These are phyloP conservation scores for Alternaria brassicicola DNA, from an alignment of 2,329 filamentous ascomycete species.

Conservation along the genomic window DNA sequence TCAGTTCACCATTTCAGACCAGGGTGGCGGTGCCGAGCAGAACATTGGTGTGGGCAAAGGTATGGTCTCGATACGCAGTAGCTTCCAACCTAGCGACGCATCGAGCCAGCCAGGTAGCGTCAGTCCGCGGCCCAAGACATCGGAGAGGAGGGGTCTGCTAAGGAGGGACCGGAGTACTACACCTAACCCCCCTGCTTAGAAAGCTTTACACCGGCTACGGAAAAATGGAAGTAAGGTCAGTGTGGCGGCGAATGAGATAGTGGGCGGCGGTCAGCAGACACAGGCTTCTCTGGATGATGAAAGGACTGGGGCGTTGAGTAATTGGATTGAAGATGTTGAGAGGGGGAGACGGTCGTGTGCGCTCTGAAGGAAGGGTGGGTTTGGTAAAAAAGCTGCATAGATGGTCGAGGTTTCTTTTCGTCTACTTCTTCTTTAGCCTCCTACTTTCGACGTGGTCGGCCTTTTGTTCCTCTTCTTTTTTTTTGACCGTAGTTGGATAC, in stretches of 20 bases:
- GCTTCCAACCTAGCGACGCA: conserved; percentile 63
- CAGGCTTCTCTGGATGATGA: background rate
- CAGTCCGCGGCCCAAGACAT: conserved; percentile 21
- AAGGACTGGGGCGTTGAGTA: background rate
- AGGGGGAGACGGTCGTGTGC: background rate
- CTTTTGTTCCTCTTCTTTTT: background rate
- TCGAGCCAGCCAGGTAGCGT: conserved; percentile 42
- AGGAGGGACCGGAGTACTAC: conserved; percentile 38
- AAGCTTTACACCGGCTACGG: background rate
- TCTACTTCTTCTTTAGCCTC: background rate
- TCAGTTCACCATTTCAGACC: conserved; percentile 90
- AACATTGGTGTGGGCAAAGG: conserved; percentile 75
- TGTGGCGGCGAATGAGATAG: background rate
- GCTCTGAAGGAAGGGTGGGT: background rate
- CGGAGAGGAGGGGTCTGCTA: conserved; percentile 53
- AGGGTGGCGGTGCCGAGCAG: conserved; percentile 70
- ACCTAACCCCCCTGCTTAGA: conserved; percentile 8
- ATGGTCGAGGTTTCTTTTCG: background rate
- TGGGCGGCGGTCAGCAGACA: background rate
- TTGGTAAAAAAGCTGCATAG: background rate
- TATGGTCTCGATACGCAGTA: conserved; percentile 73
- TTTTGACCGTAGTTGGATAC: background rate
- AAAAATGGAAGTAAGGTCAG: background rate
- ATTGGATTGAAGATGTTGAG: conserved; percentile 5
- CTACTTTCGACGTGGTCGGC: background rate